Evolutionary conservation across 768 basidiomycete species (phyloP).

Genomic region (Suillus paluster): DNA sequence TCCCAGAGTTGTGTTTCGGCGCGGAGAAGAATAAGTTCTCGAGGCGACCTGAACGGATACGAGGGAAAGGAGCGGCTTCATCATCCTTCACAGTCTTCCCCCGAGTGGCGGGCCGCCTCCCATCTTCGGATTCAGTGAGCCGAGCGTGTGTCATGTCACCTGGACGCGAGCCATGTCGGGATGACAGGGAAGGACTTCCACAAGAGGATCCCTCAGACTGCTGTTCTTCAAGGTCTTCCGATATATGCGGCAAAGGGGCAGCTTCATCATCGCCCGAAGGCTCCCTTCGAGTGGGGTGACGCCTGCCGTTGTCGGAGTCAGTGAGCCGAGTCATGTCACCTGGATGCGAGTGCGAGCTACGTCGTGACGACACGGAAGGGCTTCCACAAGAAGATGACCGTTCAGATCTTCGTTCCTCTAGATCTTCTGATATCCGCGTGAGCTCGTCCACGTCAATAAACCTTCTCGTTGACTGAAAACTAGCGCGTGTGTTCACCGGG

Average conservation of each 20-base stretch:
- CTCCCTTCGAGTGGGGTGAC: neutral
- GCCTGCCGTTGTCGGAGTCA: neutral
- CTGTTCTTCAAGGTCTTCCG: slow-evolving; percentile 67
- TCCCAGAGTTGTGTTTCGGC: slow-evolving; percentile 73
- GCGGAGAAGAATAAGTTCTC: slow-evolving; percentile 84
- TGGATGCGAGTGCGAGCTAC: slow-evolving; percentile 8
- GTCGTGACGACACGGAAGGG: slow-evolving; percentile 21
- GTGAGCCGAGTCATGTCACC: slow-evolving; percentile 4
- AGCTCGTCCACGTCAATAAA: slow-evolving; percentile 65
- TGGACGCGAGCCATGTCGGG: neutral
- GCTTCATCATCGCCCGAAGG: neutral
- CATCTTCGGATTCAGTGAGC: neutral
- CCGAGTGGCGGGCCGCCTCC: neutral
- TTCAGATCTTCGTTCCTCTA: slow-evolving; percentile 67
- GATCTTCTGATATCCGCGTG: slow-evolving; percentile 64
- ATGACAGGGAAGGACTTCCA: neutral
- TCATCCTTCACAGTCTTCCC: slow-evolving; percentile 16
- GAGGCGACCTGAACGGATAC: slow-evolving; percentile 76
- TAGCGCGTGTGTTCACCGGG: slow-evolving; percentile 6
- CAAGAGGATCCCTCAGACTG: slow-evolving; percentile 50
- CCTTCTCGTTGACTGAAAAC: slow-evolving; percentile 22
- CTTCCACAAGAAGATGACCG: slow-evolving; percentile 37
- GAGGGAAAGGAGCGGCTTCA: slow-evolving; percentile 71
- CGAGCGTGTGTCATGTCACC: neutral
- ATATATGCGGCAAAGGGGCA: slow-evolving; percentile 44